These are phyloP conservation scores for Coffea eugenioides DNA, from an alignment of 257 asterid species.

Conservation along the genomic window DNA sequence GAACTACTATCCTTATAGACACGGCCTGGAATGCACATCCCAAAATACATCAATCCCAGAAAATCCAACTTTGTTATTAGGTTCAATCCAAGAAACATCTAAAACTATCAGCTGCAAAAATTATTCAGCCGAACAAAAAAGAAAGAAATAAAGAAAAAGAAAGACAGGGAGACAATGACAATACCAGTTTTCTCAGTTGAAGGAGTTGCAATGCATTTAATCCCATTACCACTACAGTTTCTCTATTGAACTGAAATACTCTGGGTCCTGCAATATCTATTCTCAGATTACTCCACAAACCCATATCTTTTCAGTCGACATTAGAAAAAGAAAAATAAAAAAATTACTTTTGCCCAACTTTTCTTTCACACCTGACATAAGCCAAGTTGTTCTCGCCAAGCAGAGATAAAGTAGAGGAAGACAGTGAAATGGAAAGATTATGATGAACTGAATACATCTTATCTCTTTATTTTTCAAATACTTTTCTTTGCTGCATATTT, in stretches of 20 bases:
- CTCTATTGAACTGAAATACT: conserved; percentile 45
- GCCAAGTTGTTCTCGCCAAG: conserved; percentile 44
- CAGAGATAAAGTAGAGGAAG: conserved; percentile 60
- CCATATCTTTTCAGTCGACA: background rate
- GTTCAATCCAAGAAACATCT: no score
- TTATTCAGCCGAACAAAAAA: background rate
- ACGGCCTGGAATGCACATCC: background rate
- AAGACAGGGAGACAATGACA: background rate
- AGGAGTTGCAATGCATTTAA: conserved; percentile 72
- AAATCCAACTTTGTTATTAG: no score
- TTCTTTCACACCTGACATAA: background rate
- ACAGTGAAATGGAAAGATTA: conserved; percentile 46
- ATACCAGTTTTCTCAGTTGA: conserved; percentile 64
- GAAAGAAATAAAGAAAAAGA: background rate
- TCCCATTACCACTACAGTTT: conserved; percentile 30
- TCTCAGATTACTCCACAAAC: background rate
- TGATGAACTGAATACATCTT: conserved; percentile 62
- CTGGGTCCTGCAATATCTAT: conserved; percentile 41
- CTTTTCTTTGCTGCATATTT: background rate
- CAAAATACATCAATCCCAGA: background rate
- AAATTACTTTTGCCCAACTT: background rate
- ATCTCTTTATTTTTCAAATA: background rate
- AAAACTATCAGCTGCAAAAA: background rate
- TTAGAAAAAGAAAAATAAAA: background rate
- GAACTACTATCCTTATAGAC: background rate